Evolutionary conservation across 208 protist genomes (phyloP), one percentile per base, ranked within the genome.

Genomic region (Wallacemonas sp.): DNA sequence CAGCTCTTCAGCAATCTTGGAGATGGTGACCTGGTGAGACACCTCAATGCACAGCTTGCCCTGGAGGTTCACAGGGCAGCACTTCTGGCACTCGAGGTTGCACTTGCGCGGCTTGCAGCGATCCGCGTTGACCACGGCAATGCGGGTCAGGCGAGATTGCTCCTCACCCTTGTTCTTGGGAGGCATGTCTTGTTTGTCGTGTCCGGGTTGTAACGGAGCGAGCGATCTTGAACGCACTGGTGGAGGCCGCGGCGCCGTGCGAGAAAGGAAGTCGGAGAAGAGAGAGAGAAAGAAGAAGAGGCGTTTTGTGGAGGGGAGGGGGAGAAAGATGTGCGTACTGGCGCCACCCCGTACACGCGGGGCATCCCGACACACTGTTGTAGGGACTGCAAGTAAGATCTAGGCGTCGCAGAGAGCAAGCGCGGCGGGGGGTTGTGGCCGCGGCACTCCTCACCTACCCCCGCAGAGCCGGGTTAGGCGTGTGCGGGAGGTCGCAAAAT

Each of bases 41-140:
- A 99, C 99, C 64, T 99, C 98, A 73, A 99, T 99, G 85, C 99
- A 99, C 25, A 99, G 82, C 74, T 99, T 99, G 49, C 98, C 98
- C 77, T 93, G 87, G 65, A 98, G 91, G 25, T 99, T 97, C 57
- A 99, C 98, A 31, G 99, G 99, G 74, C 99, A 99, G 67, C 87
- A 95, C 67, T 97, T 97, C 76, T 99, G 98, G 84, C 99, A 99
- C 71, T 99, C 99, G 29, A 99, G 89, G 46, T 76, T 77, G 87
- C 99, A 99, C 75, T 99, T 99, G 61, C 98, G 98, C 32, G 99
- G 99, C 86, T 99, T 99, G 84, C 99, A 99, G 55, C 97, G 92
- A 76, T 99, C 98, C 23, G 61, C 65, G 65, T 97, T 97, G 14
- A 99, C 98, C 70, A 99, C 98, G 46, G 99, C 99, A 84, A 99